Evolutionary conservation across 345 rosid genomes (phyloP).

Genomic region (Anastatica hierochuntica): DNA sequence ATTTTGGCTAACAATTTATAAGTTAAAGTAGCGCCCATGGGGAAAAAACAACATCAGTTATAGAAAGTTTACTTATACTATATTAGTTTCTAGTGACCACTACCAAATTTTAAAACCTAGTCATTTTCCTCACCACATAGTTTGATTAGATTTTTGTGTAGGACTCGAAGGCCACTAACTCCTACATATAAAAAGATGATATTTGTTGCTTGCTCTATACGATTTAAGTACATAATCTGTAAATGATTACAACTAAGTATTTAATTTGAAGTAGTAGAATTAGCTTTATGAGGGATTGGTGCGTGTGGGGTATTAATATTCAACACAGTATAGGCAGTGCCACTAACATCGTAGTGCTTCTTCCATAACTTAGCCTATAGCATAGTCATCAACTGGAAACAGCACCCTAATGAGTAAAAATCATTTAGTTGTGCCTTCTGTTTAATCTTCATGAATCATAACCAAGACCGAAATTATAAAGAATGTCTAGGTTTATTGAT

Average conservation of each 20-base stretch:
- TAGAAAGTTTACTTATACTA: no score
- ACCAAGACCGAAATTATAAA: background rate
- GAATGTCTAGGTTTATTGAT: background rate
- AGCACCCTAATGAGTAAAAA: constrained; percentile 6
- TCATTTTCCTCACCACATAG: background rate
- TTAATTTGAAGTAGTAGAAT: background rate
- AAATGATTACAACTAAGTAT: background rate
- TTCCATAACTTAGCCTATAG: constrained; percentile 15
- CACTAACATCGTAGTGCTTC: constrained; percentile 25
- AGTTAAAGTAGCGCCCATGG: no score
- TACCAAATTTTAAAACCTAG: background rate
- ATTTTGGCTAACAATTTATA: no score
- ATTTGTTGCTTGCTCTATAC: constrained; percentile 18
- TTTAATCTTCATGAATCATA: background rate
- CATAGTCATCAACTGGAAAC: constrained; percentile 10
- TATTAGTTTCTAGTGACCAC: background rate
- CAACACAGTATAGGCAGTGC: constrained; percentile 19
- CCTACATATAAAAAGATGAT: constrained; percentile 16
- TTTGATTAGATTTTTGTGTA: constrained; percentile 4
- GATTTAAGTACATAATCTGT: background rate
- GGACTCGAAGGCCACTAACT: constrained; percentile 21
- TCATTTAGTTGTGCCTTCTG: background rate
- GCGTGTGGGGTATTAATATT: constrained; percentile 24
- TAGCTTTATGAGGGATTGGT: constrained; percentile 13
- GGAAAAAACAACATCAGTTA: no score